Evolutionary conservation across 208 protist genomes (phyloP), one percentile per base, ranked within the genome.

Genomic region (Leishmania braziliensis): DNA sequence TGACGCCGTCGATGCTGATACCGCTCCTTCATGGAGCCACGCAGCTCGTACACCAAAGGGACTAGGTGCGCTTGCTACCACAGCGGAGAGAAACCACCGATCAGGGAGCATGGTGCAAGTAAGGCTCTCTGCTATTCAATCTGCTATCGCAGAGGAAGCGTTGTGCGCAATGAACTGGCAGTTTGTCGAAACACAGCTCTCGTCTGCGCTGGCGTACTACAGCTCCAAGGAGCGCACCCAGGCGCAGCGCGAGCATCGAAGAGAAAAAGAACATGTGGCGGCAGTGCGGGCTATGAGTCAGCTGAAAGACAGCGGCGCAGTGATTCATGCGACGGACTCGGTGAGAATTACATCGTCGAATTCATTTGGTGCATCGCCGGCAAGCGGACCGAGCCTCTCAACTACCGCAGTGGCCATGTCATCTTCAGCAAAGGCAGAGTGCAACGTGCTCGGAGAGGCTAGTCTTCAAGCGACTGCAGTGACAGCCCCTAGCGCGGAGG

Each of bases 121-220:
- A 46, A 63, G 51, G 29, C 77, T 91, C 9, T 73, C 65, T 26
- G 65, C 79, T 5, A 73, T 90, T 33, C 79, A 84, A 69, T 56
- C 26, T 18, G 60, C 77, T 14, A 71, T 91, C 12, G 88, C 82
- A n/a, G 50, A 63, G 43, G 58, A 77, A 2, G 88, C 91, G 0
- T 53, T 94, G 29, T 29, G 48, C 20, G 43, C 71, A 10, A 88
- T 94, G 85, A 92, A 96, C 76, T 96, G 91, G 93, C 71, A 68
- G 1, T 96, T 96, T 88, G 86, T 96, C 10, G 82, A 92, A 62
- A 66, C 78, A 69, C 93, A 95, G 77, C 82, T 92, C 72, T 50
- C 78, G 16, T 69, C 81, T 29, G 93, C 93, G 29, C 56, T 71
- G 56, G 62, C 65, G 16, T 96, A 96, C 84, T 96, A 92, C 84